Base-by-base conservation (phyloP, 1,284 basidiomycete genomes). In the Rhodotorula mucilaginosa region DNA sequence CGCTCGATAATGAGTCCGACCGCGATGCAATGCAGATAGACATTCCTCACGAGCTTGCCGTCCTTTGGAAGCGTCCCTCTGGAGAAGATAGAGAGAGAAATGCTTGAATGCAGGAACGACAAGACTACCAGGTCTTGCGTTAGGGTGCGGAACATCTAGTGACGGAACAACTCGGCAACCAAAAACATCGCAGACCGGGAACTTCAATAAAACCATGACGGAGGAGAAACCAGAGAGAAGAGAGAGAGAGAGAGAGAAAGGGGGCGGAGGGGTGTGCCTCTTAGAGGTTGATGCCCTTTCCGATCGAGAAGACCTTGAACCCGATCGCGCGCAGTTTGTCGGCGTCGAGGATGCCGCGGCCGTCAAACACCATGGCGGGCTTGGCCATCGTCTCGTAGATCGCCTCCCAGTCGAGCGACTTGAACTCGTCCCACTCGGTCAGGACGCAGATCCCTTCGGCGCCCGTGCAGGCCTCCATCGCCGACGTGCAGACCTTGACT, bases 331-430 rank as follows among this genome's bases (percentile, higher is more conserved):
- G 87, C 73, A 99, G 85, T 81, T 86, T 86, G 68, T 88, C 87
- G 19, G 88, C 88, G 80, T 98, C 90, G 67, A 97, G 85, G 78
- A 98, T 84, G 70, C 92, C 84, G 54, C 94, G 86, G 5, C 93
- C 94, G 79, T 99, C 96, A 79, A 98, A 98, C 76, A 97, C 86
- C 80, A 96, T 95, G 16, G 93, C 93, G 49, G 96, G 96, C 86
- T 98, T 97, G 81, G 90, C 91, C 92, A 98, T 97, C 79, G 86
- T 84, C 70, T 84, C 82, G 84, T 98, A 97, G 58, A 98, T 89
- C 62, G 83, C 82, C 78, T 87, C 82, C 96, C 96, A 99, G 83
- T 97, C 89, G 76, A 98, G 90, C 57, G 88, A 86, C 79, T 87
- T 87, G 86, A 99, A 99, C 83, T 98, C 93, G 82, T 91, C 92